Evolutionary conservation across 495 filamentous ascomycete species (phyloP), one percentile per base, ranked within the genome.

Genomic region (Beverwykella pulmonaria): DNA sequence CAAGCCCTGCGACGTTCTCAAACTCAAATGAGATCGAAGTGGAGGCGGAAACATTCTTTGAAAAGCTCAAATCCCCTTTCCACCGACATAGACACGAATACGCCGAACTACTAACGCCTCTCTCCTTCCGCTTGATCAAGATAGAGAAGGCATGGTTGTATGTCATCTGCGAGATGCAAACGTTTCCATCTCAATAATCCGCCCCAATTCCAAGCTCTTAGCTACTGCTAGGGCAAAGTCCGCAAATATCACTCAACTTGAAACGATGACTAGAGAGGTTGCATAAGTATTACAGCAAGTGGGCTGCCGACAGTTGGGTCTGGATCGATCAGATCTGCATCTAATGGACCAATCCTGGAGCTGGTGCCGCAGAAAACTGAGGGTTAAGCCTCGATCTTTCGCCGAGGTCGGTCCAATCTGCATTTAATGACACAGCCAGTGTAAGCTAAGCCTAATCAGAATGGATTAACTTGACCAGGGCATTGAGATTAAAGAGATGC

Each of bases 341-440:
- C 47, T 53, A 62, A 15, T 46, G 53, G 23, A n/a, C n/a, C n/a
- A n/a, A n/a, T n/a, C n/a, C n/a, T n/a, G n/a, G n/a, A n/a, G n/a
- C n/a, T n/a, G n/a, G n/a, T n/a, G n/a, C n/a, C n/a, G n/a, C n/a
- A n/a, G 47, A 53, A 12, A 20, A 62, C 27, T 76, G 74, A 15
- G 64, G 9, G 59, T 53, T 2, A 73, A 75, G 23, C 73, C 75
- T 60, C 27, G 59, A 27, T n/a, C n/a, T n/a, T n/a, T n/a, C n/a
- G n/a, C n/a, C n/a, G n/a, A n/a, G n/a, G n/a, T n/a, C n/a, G n/a
- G n/a, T n/a, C n/a, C 29, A 50, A 19, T 60, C 71, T 30, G 25
- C 36, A 5, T 36, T 54, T 48, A 62, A 59, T n/a, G n/a, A n/a
- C n/a, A n/a, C n/a, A n/a, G n/a, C n/a, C n/a, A n/a, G n/a, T n/a